Evolutionary conservation across 2,329 filamentous ascomycete genomes (phyloP).

Genomic region (Trichoderma sp.): DNA sequence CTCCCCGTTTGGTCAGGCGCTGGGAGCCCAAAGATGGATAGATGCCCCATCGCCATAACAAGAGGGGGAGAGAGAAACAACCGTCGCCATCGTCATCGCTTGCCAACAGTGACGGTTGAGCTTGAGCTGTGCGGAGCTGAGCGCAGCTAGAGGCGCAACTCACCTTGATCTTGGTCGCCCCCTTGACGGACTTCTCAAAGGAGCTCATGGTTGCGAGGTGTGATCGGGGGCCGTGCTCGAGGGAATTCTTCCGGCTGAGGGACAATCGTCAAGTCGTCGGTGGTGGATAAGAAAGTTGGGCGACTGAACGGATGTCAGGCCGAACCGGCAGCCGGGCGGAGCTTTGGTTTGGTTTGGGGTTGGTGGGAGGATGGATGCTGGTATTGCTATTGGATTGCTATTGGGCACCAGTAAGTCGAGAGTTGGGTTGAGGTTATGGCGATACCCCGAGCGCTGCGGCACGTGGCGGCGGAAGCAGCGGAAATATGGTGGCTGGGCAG

Average conservation of each 20-base stretch:
- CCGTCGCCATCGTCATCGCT: not conserved
- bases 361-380: slow-evolving; percentile 14
- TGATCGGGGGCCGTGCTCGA: slow-evolving; percentile 13
- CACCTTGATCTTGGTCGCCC: slow-evolving; percentile 96
- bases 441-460: slow-evolving; percentile 1
- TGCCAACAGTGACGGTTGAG: not conserved
- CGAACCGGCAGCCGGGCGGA: slow-evolving; percentile 21
- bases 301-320: slow-evolving; percentile 20
- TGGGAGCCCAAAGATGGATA: not conserved
- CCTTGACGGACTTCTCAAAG: slow-evolving; percentile 99
- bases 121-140: not conserved
- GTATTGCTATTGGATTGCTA: not conserved
- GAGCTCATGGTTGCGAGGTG: slow-evolving; percentile 64
- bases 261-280: slow-evolving; percentile 4
- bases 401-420: not conserved
- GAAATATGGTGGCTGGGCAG: slow-evolving; percentile 18
- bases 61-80: not conserved
- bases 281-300: slow-evolving; percentile 21
- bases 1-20: not conserved
- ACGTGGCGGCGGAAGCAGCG: slow-evolving; percentile 14
- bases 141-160: slow-evolving; percentile 5
- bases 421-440: slow-evolving; percentile 18
- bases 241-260: slow-evolving; percentile 7
- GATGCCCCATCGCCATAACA: not conserved
- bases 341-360: slow-evolving; percentile 16